These are phyloP conservation scores for Camellia japonica DNA, from an alignment of 148 eudicot species.

Conservation along the genomic window DNA sequence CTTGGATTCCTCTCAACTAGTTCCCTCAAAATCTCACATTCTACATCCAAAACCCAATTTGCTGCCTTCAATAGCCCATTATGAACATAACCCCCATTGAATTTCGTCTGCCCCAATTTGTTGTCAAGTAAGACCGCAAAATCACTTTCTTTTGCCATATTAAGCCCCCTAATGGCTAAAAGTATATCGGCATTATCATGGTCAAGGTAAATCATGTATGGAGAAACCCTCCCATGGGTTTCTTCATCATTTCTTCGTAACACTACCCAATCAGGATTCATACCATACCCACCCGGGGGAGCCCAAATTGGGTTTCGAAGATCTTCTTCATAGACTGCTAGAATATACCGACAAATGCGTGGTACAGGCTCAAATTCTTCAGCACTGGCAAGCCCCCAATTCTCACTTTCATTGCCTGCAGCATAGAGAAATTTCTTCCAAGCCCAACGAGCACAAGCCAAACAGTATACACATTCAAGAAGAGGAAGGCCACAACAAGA, in stretches of 20 bases:
- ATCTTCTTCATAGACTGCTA: constrained; percentile 82
- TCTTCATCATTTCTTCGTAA: constrained; percentile 55
- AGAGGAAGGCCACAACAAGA: constrained; percentile 75
- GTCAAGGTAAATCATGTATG: constrained; percentile 83
- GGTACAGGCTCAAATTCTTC: constrained; percentile 82
- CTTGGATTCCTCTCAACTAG: constrained; percentile 55
- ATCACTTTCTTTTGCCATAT: constrained; percentile 80
- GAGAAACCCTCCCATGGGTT: constrained; percentile 65
- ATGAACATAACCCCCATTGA: constrained; percentile 93
- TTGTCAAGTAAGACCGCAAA: constrained; percentile 74
- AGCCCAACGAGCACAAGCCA: constrained; percentile 87
- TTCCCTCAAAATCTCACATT: constrained; percentile 58
- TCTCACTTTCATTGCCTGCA: constrained; percentile 80
- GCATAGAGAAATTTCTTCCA: constrained; percentile 79
- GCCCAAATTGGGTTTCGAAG: constrained; percentile 85
- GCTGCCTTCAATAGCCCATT: constrained; percentile 89
- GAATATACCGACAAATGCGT: constrained; percentile 65
- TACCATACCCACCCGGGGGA: constrained; percentile 83
- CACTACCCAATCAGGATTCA: constrained; percentile 78
- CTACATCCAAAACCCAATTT: constrained; percentile 67
- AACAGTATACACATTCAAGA: constrained; percentile 86
- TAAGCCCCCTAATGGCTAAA: constrained; percentile 75
- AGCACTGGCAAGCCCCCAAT: constrained; percentile 74
- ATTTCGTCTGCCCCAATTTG: constrained; percentile 71
- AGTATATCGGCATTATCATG: constrained; percentile 74